These are phyloP conservation scores for Sporothrix protearum DNA, from an alignment of 2,329 filamentous ascomycete species.

Conservation along the genomic window DNA sequence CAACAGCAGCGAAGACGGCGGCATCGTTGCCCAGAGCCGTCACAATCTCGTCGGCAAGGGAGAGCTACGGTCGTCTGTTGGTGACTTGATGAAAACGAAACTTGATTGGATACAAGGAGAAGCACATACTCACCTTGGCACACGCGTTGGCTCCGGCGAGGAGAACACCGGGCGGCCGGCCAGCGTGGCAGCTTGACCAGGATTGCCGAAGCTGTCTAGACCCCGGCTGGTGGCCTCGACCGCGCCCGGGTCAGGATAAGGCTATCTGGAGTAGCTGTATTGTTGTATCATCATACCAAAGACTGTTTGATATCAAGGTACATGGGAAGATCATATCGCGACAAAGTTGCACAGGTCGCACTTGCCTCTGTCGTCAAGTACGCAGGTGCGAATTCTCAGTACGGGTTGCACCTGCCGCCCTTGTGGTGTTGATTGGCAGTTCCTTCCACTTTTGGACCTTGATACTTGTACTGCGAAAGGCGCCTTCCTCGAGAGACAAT, in stretches of 20 bases:
- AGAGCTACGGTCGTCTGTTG: slow-evolving; percentile 40
- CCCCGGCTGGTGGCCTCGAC: slow-evolving; percentile 53
- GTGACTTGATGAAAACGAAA: too few relatives aligned
- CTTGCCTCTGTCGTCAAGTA: too few relatives aligned
- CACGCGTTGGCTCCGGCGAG: slow-evolving; percentile 49
- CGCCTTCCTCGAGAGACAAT: neutral
- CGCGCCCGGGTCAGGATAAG: slow-evolving; percentile 34
- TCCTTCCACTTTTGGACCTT: neutral
- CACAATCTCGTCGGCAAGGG: slow-evolving; percentile 62
- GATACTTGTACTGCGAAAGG: too few relatives aligned
- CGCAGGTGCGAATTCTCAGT: neutral
- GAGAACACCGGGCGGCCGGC: slow-evolving; percentile 58
- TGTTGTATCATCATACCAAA: neutral
- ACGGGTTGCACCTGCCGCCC: neutral
- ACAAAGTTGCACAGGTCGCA: neutral
- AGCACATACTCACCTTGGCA: slow-evolving; percentile 18
- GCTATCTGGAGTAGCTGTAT: neutral
- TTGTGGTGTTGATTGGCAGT: neutral
- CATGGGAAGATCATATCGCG: neutral
- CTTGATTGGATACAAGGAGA: too few relatives aligned
- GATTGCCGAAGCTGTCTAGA: slow-evolving; percentile 49
- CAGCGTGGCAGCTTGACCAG: slow-evolving; percentile 59
- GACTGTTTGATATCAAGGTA: neutral
- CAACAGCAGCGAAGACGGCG: slow-evolving; percentile 57
- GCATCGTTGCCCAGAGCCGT: slow-evolving; percentile 55